Evolutionary conservation across 2,329 filamentous ascomycete species (phyloP).

Genomic region (Botrytis aclada): DNA sequence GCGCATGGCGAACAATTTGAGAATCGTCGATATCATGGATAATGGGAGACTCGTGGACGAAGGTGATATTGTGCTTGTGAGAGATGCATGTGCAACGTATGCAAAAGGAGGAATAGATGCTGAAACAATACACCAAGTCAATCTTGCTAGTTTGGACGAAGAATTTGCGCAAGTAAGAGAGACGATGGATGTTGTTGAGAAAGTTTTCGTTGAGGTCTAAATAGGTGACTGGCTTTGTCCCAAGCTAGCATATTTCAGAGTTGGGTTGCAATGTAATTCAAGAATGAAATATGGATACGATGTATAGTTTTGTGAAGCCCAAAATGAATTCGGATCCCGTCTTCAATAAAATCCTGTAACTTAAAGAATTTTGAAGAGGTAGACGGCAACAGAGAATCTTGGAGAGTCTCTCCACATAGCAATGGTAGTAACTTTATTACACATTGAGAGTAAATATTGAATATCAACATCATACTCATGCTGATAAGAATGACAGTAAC

Average conservation of each 20-base stretch:
- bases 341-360: neutral
- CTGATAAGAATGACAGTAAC: neutral
- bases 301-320: neutral
- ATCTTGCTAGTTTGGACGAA: conserved; percentile 4
- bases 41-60: neutral
- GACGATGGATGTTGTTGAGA: neutral
- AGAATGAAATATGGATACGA: neutral
- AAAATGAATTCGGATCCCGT: neutral
- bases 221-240: neutral
- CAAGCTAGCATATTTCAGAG: neutral
- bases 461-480: neutral
- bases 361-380: neutral
- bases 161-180: conserved; percentile 1
- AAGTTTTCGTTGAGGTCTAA: neutral
- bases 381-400: neutral
- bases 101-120: neutral
- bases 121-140: conserved; percentile 6
- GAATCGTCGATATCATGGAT: conserved; percentile 3
- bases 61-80: neutral
- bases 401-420: neutral
- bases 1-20: conserved; percentile 1
- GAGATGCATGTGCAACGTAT: conserved; percentile 6
- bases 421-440: neutral
- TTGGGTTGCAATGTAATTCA: neutral
- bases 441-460: neutral